phyloP scores from a whole-genome alignment of 1,284 basidiomycete genomes.

The Salmacisia buchloeana region DNA sequence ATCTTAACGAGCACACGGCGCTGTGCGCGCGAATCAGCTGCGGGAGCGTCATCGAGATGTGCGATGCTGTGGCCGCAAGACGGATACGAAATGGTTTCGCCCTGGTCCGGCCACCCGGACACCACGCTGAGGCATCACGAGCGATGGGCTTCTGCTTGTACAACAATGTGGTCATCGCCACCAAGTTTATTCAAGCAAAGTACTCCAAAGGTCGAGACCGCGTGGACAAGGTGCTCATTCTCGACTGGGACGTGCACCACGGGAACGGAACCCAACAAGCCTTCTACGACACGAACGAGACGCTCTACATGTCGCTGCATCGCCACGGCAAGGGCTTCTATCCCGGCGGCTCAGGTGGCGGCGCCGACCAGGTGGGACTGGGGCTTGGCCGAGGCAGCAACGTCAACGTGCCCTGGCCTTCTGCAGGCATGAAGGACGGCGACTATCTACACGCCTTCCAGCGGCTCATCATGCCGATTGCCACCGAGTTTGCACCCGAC shows the following conservation, averaged over 20 bases:
- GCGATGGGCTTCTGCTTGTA: conserved; percentile 17
- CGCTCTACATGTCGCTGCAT: conserved; percentile 94
- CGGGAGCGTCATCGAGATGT: conserved; percentile 88
- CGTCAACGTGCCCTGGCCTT: conserved; percentile 95
- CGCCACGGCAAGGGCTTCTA: conserved; percentile 87
- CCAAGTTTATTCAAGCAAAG: neutral
- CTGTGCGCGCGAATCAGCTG: conserved; percentile 79
- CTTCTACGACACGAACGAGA: conserved; percentile 82
- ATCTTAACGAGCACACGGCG: conserved; percentile 80
- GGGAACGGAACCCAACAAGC: conserved; percentile 69
- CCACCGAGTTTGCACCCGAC: conserved; percentile 90
- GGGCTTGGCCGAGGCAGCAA: conserved; percentile 69
- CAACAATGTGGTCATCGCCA: conserved; percentile 12
- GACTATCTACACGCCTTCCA: conserved; percentile 98
- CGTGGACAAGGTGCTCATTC: conserved; percentile 68
- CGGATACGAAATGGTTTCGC: conserved; percentile 18
- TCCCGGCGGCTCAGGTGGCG: conserved; percentile 83
- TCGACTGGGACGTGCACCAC: conserved; percentile 64
- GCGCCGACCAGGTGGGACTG: conserved; percentile 75
- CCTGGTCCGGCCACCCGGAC: conserved; percentile 16
- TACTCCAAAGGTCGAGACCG: conserved; percentile 49
- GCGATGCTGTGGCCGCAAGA: conserved; percentile 45
- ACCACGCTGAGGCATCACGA: conserved; percentile 16
- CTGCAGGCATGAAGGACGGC: conserved; percentile 78
- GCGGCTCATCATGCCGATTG: conserved; percentile 91